These are phyloP conservation scores for Saccharomycopsis capsularis DNA, from an alignment of 805 yeast genomes.

Conservation along the genomic window DNA sequence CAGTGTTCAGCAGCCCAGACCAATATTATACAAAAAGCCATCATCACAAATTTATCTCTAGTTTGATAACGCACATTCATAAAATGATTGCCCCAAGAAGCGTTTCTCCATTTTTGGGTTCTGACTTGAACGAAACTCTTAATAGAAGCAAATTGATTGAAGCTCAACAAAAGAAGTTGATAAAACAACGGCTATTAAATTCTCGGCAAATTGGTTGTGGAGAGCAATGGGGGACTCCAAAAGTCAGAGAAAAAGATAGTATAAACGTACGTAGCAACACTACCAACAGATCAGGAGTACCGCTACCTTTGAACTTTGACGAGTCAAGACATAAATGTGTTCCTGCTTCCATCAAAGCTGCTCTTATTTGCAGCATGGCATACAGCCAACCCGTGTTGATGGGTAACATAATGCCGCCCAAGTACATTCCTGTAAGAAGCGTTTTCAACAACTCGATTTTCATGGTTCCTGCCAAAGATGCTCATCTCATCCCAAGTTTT, in stretches of 20 bases:
- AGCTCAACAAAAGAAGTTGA: constrained; percentile 16
- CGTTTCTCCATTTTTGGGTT: too few species aligned
- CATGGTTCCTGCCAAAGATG: background rate
- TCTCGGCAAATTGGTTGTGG: constrained; percentile 1
- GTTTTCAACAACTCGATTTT: constrained; percentile 3
- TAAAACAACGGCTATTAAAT: constrained; percentile 6
- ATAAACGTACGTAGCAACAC: background rate
- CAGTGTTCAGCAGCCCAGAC: too few species aligned
- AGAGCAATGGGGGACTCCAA: too few species aligned
- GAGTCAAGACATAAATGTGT: background rate
- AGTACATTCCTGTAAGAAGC: constrained; percentile 4
- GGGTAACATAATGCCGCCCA: background rate
- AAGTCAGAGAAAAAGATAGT: background rate
- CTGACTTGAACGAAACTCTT: constrained; percentile 1
- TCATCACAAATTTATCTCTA: too few species aligned
- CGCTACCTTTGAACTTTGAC: constrained; percentile 6
- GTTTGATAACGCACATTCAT: too few species aligned
- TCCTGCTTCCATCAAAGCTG: constrained; percentile 11
- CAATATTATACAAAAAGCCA: too few species aligned
- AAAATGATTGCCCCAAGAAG: too few species aligned
- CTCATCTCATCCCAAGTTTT: too few species aligned
- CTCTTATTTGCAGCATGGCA: constrained; percentile 8
- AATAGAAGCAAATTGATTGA: constrained; percentile 12
- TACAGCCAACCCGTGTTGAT: background rate
- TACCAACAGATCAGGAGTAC: constrained; percentile 1